A percentile compares a stretch with the other conserved stretches of the same genome.
phyloP scores from a whole-genome alignment of 2,329 filamentous ascomycete species.

The Lithohypha guttulata region DNA sequence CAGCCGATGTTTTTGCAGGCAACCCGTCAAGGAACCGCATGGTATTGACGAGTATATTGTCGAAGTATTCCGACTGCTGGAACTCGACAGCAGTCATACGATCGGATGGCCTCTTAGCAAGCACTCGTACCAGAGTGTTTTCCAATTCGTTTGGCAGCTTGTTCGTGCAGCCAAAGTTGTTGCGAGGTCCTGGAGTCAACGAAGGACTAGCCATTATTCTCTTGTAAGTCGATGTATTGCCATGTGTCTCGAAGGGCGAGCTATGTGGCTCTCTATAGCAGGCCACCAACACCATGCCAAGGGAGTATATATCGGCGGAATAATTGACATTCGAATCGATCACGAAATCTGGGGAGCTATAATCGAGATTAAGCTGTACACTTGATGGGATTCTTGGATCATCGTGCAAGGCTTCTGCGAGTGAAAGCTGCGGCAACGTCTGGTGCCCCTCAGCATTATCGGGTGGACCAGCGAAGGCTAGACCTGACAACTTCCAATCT shows the following conservation, averaged over 20 bases:
- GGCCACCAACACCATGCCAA: slow-evolving; percentile 78
- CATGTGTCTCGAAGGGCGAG: slow-evolving; percentile 74
- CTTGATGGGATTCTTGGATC: slow-evolving; percentile 70
- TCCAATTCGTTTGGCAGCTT: slow-evolving; percentile 70
- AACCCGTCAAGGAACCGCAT: slow-evolving; percentile 89
- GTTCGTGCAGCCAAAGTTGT: slow-evolving; percentile 73
- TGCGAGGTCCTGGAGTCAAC: slow-evolving; percentile 63
- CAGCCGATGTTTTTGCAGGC: slow-evolving; percentile 79
- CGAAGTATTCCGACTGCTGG: slow-evolving; percentile 90
- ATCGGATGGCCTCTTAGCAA: slow-evolving; percentile 77
- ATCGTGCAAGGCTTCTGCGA: slow-evolving; percentile 74
- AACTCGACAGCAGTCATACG: slow-evolving; percentile 82
- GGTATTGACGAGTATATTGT: slow-evolving; percentile 91
- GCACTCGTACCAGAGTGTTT: slow-evolving; percentile 70
- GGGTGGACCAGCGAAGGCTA: slow-evolving; percentile 75
- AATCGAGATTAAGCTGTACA: slow-evolving; percentile 87
- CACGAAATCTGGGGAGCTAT: slow-evolving; percentile 86
- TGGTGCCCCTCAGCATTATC: slow-evolving; percentile 64
- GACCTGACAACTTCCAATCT: slow-evolving; percentile 97
- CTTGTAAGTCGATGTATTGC: slow-evolving; percentile 75
- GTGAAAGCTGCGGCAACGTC: slow-evolving; percentile 65
- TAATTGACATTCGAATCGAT: slow-evolving; percentile 78
- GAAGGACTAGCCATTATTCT: slow-evolving; percentile 69
- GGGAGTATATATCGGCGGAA: slow-evolving; percentile 83
- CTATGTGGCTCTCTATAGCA: slow-evolving; percentile 90